A percentile compares a stretch with the other conserved stretches of the same genome.
Conservation (phyloP, 1,284 basidiomycete genomes). For the Cerrena zonata region DNA sequence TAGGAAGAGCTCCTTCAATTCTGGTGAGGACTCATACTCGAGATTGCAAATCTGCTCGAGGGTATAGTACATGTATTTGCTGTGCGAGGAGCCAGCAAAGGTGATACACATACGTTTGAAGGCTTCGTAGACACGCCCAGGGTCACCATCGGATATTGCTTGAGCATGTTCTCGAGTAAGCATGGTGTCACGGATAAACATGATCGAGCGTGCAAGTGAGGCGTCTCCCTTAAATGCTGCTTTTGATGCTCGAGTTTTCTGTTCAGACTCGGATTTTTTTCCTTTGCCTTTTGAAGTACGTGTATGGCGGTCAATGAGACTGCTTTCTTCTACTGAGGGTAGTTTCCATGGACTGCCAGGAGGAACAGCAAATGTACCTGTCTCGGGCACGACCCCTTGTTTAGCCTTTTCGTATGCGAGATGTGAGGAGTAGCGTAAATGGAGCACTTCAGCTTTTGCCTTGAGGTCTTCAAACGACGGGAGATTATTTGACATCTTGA, state of each 20-base stretch:
- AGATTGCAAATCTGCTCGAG: neutral
- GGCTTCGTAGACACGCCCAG: conserved; percentile 15
- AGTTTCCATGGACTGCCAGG: neutral
- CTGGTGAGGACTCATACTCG: neutral
- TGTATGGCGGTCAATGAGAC: neutral
- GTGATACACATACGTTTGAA: conserved; percentile 13
- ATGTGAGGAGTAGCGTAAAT: conserved; percentile 3
- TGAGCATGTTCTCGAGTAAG: conserved; percentile 13
- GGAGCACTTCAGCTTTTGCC: neutral
- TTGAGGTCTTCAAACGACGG: conserved; percentile 1
- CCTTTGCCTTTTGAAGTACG: neutral
- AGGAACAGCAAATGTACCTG: neutral
- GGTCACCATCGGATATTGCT: conserved; percentile 18
- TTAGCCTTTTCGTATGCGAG: neutral
- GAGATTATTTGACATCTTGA: neutral
- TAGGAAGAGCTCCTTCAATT: neutral
- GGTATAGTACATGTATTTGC: neutral
- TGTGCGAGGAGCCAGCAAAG: neutral
- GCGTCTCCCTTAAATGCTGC: neutral
- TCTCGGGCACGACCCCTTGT: neutral
- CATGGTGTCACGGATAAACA: conserved; percentile 10
- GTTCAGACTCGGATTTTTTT: neutral
- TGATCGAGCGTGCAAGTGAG: neutral
- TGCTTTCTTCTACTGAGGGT: neutral
- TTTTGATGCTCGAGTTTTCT: neutral